These are phyloP conservation scores for Venturia carpophila DNA, from an alignment of 2,329 filamentous ascomycete genomes.

Conservation along the genomic window DNA sequence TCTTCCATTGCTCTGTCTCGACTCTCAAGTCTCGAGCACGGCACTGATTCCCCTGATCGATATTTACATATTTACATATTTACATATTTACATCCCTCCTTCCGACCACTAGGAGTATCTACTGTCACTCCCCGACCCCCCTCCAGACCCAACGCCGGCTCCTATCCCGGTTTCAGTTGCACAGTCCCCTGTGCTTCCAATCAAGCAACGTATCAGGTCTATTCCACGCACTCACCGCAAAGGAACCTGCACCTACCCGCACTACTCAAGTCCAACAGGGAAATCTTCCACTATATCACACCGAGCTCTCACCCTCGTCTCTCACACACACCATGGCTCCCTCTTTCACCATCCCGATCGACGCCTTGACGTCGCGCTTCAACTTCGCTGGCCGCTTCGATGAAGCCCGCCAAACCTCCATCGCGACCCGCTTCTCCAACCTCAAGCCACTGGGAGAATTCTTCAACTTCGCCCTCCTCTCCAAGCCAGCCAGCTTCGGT, in stretches of 20 bases:
- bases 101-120: too few species aligned
- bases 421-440: slow-evolving; percentile 82
- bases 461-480: slow-evolving; percentile 88
- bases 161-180: not conserved
- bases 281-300: not conserved
- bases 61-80: too few species aligned
- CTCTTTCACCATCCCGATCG: slow-evolving; percentile 78
- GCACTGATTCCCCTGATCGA: not conserved
- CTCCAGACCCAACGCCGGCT: not conserved
- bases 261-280: slow-evolving; percentile 2
- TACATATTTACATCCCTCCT: not conserved
- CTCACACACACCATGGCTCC: slow-evolving; percentile 13
- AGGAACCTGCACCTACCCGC: slow-evolving; percentile 14
- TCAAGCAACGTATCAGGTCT: slow-evolving; percentile 11
- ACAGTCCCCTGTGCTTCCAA: not conserved
- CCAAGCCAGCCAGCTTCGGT: slow-evolving; percentile 84
- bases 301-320: not conserved
- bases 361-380: slow-evolving; percentile 82
- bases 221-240: not conserved
- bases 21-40: too few species aligned
- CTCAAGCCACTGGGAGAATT: slow-evolving; percentile 88
- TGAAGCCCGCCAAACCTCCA: slow-evolving; percentile 67
- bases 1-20: too few species aligned
- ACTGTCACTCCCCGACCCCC: not conserved
- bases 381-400: slow-evolving; percentile 81